A percentile compares a stretch with the other conserved stretches of the same genome.
Conservation (phyloP, 2,329 filamentous ascomycete species). For the Magnaporthales sp. region DNA sequence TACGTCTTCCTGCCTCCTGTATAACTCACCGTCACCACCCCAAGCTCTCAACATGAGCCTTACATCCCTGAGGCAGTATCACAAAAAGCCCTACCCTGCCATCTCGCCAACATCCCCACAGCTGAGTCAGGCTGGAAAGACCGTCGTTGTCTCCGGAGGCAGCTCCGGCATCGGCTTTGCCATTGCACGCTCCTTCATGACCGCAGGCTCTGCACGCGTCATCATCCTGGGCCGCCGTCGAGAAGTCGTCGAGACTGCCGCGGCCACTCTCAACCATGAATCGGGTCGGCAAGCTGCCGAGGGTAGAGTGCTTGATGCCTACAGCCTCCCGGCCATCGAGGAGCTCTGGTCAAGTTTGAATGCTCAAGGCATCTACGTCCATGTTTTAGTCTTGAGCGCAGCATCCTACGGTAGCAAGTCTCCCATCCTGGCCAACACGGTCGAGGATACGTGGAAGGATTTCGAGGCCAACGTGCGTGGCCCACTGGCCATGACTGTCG, state of each 20-base stretch:
- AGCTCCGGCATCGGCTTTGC: constrained; percentile 9
- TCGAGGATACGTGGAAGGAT: constrained; percentile 9
- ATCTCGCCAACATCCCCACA: constrained; percentile 11
- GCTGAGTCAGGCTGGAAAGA: constrained; percentile 16
- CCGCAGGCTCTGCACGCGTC: constrained; percentile 6
- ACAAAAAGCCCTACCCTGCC: neutral
- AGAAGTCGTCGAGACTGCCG: constrained; percentile 5
- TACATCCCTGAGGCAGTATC: neutral
- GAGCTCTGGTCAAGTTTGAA: constrained; percentile 6
- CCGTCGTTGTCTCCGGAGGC: constrained; percentile 14
- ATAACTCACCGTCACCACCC: neutral
- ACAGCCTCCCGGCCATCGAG: neutral
- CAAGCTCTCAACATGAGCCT: neutral
- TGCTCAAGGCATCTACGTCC: neutral
- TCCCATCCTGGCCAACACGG: constrained; percentile 7
- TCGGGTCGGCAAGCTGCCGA: neutral
- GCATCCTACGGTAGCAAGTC: neutral
- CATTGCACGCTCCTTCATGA: constrained; percentile 9
- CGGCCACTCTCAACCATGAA: neutral
- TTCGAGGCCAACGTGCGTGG: constrained; percentile 13
- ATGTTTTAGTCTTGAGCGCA: constrained; percentile 12
- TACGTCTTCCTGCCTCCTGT: no score
- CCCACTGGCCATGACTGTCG: constrained; percentile 10
- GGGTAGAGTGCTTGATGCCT: no score
- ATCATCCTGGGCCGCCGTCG: constrained; percentile 9